Evolutionary conservation across 1,139 yeast genomes (phyloP).

Genomic region (Pichia sp.): DNA sequence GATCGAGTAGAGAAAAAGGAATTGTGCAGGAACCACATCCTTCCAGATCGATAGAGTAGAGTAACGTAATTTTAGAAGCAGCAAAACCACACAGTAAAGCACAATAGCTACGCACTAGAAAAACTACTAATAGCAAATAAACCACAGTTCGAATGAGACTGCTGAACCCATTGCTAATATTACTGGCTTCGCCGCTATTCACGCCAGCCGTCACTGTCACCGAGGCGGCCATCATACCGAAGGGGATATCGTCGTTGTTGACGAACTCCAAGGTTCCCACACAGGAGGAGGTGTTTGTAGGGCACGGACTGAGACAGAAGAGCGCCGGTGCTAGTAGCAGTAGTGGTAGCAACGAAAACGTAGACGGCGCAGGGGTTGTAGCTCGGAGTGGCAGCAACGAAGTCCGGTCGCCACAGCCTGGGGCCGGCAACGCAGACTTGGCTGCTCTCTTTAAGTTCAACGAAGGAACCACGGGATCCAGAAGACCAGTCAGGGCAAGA

Average conservation of each 20-base stretch:
- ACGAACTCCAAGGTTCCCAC: constrained; percentile 4
- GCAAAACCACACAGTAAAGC: not conserved
- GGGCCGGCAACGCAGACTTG: too few species aligned
- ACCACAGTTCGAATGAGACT: not conserved
- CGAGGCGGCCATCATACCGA: constrained; percentile 5
- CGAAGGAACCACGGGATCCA: too few species aligned
- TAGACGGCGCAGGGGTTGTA: too few species aligned
- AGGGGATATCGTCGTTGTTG: constrained; percentile 4
- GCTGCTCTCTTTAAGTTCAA: too few species aligned
- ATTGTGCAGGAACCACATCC: too few species aligned
- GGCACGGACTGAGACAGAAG: not conserved
- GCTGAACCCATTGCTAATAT: not conserved
- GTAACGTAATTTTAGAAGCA: not conserved
- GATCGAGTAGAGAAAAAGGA: too few species aligned
- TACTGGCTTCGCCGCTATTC: not conserved
- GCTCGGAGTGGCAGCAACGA: not conserved
- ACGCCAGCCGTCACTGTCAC: too few species aligned
- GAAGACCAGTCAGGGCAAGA: not conserved
- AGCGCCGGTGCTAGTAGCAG: not conserved
- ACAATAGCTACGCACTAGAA: not conserved
- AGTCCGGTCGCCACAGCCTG: too few species aligned
- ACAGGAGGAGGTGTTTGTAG: not conserved
- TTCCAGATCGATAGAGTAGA: too few species aligned
- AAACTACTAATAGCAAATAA: not conserved
- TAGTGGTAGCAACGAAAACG: not conserved